These are phyloP conservation scores for Agrocybe chaxingu DNA, from an alignment of 768 basidiomycete species.

Conservation along the genomic window DNA sequence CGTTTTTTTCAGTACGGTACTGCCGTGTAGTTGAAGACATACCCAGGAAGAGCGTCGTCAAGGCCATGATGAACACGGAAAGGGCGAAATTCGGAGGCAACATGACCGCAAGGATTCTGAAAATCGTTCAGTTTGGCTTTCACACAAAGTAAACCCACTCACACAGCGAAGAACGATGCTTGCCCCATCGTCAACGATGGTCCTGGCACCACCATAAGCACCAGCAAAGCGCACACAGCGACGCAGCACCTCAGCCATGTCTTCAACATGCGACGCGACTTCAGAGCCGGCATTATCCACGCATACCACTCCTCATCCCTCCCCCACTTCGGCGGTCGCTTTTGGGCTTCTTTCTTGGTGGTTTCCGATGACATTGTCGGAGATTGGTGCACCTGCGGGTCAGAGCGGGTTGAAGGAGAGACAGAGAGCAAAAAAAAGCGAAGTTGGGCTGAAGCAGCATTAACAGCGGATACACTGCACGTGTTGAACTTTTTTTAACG, in stretches of 20 bases:
- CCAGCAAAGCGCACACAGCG: conserved; percentile 26
- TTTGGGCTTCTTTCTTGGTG: too few species aligned
- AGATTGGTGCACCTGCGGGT: too few species aligned
- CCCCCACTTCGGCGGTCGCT: too few species aligned
- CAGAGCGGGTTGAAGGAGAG: too few species aligned
- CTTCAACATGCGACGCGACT: conserved; percentile 32
- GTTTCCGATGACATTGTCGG: too few species aligned
- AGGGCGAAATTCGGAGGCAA: conserved; percentile 37
- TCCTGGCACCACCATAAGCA: conserved; percentile 31
- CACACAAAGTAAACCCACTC: conserved; percentile 6
- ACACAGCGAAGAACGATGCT: conserved; percentile 38
- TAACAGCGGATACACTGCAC: too few species aligned
- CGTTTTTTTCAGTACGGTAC: not conserved
- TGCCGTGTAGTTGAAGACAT: not conserved
- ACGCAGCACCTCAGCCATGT: conserved; percentile 37
- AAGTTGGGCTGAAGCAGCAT: too few species aligned
- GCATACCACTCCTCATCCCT: conserved; percentile 18
- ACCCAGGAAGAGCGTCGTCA: conserved; percentile 31
- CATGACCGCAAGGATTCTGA: conserved; percentile 36
- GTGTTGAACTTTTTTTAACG: too few species aligned
- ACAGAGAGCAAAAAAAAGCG: too few species aligned
- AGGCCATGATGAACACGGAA: conserved; percentile 33
- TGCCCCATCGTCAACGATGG: conserved; percentile 37
- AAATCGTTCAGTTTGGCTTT: not conserved
- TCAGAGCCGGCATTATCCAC: conserved; percentile 31